Conservation (phyloP, 164 flowering plant genomes). For the Brasenia schreberi region DNA sequence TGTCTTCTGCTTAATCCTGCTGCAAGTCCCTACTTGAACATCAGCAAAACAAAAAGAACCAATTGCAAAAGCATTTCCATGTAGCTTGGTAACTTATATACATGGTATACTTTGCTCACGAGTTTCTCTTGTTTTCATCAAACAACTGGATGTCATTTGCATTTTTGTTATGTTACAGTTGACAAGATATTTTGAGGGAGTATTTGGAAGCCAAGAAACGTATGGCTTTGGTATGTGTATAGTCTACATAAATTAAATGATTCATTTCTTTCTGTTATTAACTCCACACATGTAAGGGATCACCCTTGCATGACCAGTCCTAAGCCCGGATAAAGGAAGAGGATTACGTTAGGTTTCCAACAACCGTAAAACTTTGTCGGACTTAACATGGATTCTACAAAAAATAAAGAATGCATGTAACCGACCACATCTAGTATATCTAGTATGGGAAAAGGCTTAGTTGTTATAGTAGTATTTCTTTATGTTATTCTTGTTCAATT, state of each 20-base stretch:
- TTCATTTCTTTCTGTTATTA: neutral
- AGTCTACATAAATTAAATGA: neutral
- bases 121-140: neutral
- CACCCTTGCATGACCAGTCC: too few relatives aligned
- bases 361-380: too few relatives aligned
- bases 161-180: slow-evolving; percentile 25
- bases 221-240: slow-evolving; percentile 61
- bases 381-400: too few relatives aligned
- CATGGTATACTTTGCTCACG: neutral
- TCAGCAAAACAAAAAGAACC: slow-evolving; percentile 74
- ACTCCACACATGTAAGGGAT: too few relatives aligned
- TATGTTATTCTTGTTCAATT: too few relatives aligned
- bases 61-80: slow-evolving; percentile 73
- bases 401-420: too few relatives aligned
- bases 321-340: too few relatives aligned
- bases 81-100: slow-evolving; percentile 53
- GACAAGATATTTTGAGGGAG: slow-evolving; percentile 70
- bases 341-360: too few relatives aligned
- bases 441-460: too few relatives aligned
- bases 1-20: neutral
- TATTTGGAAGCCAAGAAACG: slow-evolving; percentile 85
- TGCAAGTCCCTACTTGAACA: slow-evolving; percentile 57
- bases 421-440: too few relatives aligned
- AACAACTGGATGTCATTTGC: neutral
- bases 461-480: too few relatives aligned